Conservation (phyloP, 73 alveolate species). For the Tetrahymena borealis region DNA sequence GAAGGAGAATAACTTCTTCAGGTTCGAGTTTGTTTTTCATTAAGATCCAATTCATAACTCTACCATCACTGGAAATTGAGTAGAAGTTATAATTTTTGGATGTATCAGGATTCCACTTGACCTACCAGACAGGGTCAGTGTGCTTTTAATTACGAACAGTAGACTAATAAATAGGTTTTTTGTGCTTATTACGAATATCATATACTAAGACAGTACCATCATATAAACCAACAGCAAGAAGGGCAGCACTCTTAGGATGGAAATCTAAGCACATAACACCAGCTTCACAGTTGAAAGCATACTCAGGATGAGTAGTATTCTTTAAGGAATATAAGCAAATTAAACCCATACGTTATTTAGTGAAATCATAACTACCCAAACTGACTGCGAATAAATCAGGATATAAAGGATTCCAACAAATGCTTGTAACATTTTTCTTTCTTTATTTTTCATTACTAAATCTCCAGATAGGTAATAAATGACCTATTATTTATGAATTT, state of each 20-base stretch:
- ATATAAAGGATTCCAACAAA: slow-evolving; percentile 98
- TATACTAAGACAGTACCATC: slow-evolving; percentile 99
- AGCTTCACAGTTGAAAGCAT: slow-evolving; percentile 91
- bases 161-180: slow-evolving; percentile 89
- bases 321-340: slow-evolving; percentile 96
- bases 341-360: slow-evolving; percentile 92
- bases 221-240: slow-evolving; percentile 98
- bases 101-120: slow-evolving; percentile 90
- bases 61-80: slow-evolving; percentile 99
- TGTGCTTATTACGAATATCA: slow-evolving; percentile 94
- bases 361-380: slow-evolving; percentile 89
- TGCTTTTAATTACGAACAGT: slow-evolving; percentile 98
- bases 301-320: slow-evolving; percentile 99
- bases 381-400: slow-evolving; percentile 99
- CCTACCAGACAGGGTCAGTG: slow-evolving; percentile 99
- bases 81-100: slow-evolving; percentile 75
- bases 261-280: slow-evolving; percentile 98
- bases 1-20: slow-evolving; percentile 75
- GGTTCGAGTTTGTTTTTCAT: slow-evolving; percentile 94
- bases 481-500: slow-evolving; percentile 42
- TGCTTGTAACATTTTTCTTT: slow-evolving; percentile 95
- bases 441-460: slow-evolving; percentile 95
- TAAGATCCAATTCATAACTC: slow-evolving; percentile 96
- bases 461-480: slow-evolving; percentile 91
- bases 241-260: slow-evolving; percentile 97